Conservation (phyloP, 345 rosid genomes). For the Salix koriyanagi region DNA sequence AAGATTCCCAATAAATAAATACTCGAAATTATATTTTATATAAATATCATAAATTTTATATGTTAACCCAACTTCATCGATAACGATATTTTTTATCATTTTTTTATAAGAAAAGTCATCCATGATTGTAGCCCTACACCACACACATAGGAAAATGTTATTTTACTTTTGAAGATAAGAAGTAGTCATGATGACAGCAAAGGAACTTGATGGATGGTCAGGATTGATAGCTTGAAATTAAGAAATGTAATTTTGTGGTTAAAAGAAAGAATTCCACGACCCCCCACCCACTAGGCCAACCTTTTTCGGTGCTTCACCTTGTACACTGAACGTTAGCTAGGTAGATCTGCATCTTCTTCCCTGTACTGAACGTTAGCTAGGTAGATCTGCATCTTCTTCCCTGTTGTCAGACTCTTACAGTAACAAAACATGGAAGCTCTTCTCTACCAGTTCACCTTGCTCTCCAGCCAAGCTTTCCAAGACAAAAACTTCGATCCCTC, state of each 20-base stretch:
- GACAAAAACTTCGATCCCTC: slow-evolving; percentile 77
- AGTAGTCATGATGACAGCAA: not conserved
- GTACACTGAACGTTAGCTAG: not conserved
- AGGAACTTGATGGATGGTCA: not conserved
- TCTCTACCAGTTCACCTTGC: slow-evolving; percentile 63
- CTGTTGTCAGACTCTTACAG: not conserved
- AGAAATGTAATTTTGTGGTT: not conserved
- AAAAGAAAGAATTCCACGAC: not conserved
- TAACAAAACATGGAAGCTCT: slow-evolving; percentile 67
- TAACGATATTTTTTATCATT: too few species aligned
- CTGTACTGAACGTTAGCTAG: not conserved
- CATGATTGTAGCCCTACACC: not conserved
- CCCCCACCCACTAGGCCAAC: not conserved
- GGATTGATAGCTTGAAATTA: not conserved
- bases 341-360: not conserved
- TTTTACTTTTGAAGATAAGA: not conserved
- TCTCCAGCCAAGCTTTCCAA: slow-evolving; percentile 59
- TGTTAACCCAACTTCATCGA: too few species aligned
- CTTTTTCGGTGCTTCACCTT: not conserved
- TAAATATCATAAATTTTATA: too few species aligned
- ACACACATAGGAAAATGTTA: not conserved
- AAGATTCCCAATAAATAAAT: too few species aligned
- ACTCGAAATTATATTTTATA: too few species aligned
- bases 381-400: not conserved
- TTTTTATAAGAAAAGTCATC: not conserved